Evolutionary conservation across 1,284 basidiomycete species (phyloP).

Genomic region (Leccinum cinnamomeum): DNA sequence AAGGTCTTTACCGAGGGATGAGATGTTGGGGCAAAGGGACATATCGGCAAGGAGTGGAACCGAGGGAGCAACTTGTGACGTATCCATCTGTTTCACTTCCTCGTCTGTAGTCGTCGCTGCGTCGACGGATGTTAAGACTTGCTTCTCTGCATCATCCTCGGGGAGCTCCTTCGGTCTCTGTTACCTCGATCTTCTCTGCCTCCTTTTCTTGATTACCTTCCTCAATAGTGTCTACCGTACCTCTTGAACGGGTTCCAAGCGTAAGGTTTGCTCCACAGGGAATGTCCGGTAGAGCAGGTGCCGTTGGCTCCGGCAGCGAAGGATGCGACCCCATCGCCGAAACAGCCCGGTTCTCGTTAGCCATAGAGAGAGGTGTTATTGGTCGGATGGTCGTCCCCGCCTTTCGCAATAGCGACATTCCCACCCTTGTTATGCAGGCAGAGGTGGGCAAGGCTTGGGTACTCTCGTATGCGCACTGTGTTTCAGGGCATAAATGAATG

Average conservation of each 20-base stretch:
- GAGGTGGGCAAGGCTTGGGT: constrained; percentile 1
- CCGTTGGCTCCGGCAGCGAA: constrained; percentile 2
- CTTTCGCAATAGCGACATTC: constrained; percentile 4
- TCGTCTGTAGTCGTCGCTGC: neutral
- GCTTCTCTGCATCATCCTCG: constrained; percentile 3
- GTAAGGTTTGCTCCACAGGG: constrained; percentile 23
- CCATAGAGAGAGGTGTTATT: constrained; percentile 3
- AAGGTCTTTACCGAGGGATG: constrained; percentile 13
- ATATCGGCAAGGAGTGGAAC: constrained; percentile 13
- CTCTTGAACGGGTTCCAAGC: constrained; percentile 13
- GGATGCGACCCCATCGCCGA: constrained; percentile 5
- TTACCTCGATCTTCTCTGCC: neutral
- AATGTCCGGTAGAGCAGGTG: constrained; percentile 17
- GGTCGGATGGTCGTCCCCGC: constrained; percentile 20
- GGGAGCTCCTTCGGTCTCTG: neutral
- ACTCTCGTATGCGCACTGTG: constrained; percentile 12
- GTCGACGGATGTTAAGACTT: neutral
- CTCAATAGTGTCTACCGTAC: constrained; percentile 5
- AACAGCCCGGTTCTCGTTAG: neutral
- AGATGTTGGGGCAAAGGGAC: constrained; percentile 10
- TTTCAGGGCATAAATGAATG: constrained; percentile 9
- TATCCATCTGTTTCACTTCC: neutral
- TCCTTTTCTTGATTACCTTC: constrained; percentile 15
- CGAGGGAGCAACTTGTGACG: neutral
- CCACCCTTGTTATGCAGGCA: neutral